A percentile compares a stretch with the other conserved stretches of the same genome.
These are phyloP conservation scores for Penicillium herquei DNA, from an alignment of 495 filamentous ascomycete genomes.

Conservation along the genomic window DNA sequence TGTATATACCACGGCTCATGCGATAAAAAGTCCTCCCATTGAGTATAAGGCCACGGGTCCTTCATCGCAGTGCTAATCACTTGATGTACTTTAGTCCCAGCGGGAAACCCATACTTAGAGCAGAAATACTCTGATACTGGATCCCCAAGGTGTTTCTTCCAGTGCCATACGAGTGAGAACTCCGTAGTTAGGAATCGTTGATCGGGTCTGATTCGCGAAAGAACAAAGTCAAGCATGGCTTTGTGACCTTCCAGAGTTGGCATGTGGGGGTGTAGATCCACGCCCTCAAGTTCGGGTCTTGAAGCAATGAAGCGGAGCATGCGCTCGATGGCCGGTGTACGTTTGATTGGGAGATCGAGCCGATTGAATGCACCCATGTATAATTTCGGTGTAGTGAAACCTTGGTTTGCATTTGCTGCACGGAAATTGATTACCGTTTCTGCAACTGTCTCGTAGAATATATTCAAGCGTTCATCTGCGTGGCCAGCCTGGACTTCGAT, in stretches of 20 bases:
- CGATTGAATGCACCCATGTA: slow-evolving; percentile 17
- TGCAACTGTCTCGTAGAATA: slow-evolving; percentile 11
- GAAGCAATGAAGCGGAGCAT: slow-evolving; percentile 9
- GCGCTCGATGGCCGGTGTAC: slow-evolving; percentile 7
- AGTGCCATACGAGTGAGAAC: slow-evolving; percentile 16
- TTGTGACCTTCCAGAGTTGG: slow-evolving; percentile 3
- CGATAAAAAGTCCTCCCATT: slow-evolving; percentile 10
- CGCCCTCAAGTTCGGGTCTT: slow-evolving; percentile 10
- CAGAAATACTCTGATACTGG: not conserved
- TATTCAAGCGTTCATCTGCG: not conserved
- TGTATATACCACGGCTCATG: slow-evolving; percentile 11
- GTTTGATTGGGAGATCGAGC: slow-evolving; percentile 11
- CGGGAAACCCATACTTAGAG: slow-evolving; percentile 3
- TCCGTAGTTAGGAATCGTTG: slow-evolving; percentile 15
- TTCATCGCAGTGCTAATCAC: slow-evolving; percentile 6
- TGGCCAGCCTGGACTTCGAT: slow-evolving; percentile 11
- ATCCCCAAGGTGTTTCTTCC: slow-evolving; percentile 9
- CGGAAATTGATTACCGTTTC: slow-evolving; percentile 6
- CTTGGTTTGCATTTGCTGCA: not conserved
- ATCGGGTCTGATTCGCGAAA: slow-evolving; percentile 7
- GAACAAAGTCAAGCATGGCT: slow-evolving; percentile 10
- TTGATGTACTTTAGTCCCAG: slow-evolving; percentile 1
- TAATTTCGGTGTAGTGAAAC: not conserved
- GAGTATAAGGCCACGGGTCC: slow-evolving; percentile 1
- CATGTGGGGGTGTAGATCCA: slow-evolving; percentile 15